A percentile compares a stretch with the other conserved stretches of the same genome.
These are phyloP conservation scores for Colletotrichum sidae DNA, from an alignment of 2,329 filamentous ascomycete genomes.

Conservation along the genomic window DNA sequence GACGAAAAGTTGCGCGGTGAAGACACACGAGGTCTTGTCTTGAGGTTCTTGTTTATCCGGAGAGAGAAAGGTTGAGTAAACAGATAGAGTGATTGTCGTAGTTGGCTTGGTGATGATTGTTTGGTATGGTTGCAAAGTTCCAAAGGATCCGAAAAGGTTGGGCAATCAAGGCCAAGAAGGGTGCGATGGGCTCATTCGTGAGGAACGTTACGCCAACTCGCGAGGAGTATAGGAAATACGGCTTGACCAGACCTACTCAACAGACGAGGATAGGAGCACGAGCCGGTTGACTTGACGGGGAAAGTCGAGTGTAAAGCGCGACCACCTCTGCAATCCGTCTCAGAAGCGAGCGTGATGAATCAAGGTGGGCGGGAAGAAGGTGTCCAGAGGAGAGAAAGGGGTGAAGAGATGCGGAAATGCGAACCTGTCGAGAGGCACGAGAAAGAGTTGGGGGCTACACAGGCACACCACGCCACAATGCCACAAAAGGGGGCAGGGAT, in stretches of 20 bases:
- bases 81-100: slow-evolving; percentile 14
- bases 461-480: slow-evolving; percentile 24
- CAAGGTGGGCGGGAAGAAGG: slow-evolving; percentile 11
- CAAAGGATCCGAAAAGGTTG: slow-evolving; percentile 5
- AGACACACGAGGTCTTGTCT: no score
- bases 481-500: slow-evolving; percentile 35
- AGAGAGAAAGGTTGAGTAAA: background rate
- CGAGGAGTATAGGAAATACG: background rate
- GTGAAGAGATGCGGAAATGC: slow-evolving; percentile 35
- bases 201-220: background rate
- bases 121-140: no score
- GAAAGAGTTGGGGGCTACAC: slow-evolving; percentile 10
- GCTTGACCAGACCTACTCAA: slow-evolving; percentile 13
- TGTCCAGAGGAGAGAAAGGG: slow-evolving; percentile 33
- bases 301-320: slow-evolving; percentile 13
- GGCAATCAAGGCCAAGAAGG: slow-evolving; percentile 12
- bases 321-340: slow-evolving; percentile 27
- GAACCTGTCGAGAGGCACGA: slow-evolving; percentile 19
- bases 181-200: slow-evolving; percentile 2
- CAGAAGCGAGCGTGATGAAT: slow-evolving; percentile 33
- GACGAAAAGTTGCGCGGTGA: background rate
- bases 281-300: slow-evolving; percentile 16
- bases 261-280: slow-evolving; percentile 9
- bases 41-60: background rate
- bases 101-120: slow-evolving; percentile 24